Evolutionary conservation across 2,329 filamentous ascomycete genomes (phyloP), one percentile per base, ranked within the genome.

Genomic region (Rugonectria rugulosa): DNA sequence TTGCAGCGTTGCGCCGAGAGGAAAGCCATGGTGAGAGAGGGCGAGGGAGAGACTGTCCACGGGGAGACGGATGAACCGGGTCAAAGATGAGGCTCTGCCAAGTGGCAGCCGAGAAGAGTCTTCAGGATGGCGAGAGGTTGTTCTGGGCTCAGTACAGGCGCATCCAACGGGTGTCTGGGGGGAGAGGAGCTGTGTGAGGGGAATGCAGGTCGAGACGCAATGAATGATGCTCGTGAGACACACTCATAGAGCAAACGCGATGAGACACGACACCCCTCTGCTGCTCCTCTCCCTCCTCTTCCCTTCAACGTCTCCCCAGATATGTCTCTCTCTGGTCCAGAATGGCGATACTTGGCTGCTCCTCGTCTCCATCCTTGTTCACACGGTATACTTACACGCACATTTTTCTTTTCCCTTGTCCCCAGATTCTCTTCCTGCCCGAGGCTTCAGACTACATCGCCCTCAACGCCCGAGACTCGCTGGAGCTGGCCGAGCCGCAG

Each of bases 391-490:
- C 63, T 64, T 57, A 65, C 57, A 34, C 3, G 11, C 15, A 11
- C 43, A 11, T 34, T 14, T 12, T 8, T n/a, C n/a, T n/a, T n/a
- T n/a, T n/a, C n/a, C n/a, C n/a, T n/a, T n/a, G n/a, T n/a, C n/a
- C n/a, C 20, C 59, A 90, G 84, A 86, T 90, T 15, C 83, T 97
- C 44, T 97, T 98, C 77, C 88, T 97, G 48, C 94, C 94, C 11
- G 94, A 97, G 81, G 94, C 94, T 20, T 86, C 86, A 53, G 92
- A 97, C 77, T 97, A 97, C 78, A 92, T 97, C 66, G 89, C 86
- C 17, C 79, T 82, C 2, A 87, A 86, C 1, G 79, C 88, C 3
- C 73, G 83, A 10, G 87, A 93, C 66, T 89, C 88, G 0, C 75
- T 92, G 8, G 80, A 84, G 5, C 86, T 97, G 9, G 92, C 86